Evolutionary conservation across 345 rosid genomes (phyloP).

Genomic region (Excoecaria cochinchinensis): DNA sequence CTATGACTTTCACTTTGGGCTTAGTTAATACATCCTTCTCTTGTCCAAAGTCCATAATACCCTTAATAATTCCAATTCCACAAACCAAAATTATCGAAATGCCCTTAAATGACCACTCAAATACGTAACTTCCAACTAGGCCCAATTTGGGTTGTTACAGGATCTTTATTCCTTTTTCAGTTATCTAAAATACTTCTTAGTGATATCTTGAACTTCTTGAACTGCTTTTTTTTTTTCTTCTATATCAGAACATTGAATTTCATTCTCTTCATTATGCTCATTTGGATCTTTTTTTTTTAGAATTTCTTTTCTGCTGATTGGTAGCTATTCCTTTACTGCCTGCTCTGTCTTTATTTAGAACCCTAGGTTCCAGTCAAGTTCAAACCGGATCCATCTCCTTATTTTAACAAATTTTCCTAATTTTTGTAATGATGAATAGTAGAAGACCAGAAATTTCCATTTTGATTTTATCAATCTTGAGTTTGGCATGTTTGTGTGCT

Average conservation of each 20-base stretch:
- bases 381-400: background rate
- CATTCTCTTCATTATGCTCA: background rate
- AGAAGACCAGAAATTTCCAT: conserved; percentile 32
- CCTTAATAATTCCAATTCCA: too few relatives aligned
- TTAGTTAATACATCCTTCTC: too few relatives aligned
- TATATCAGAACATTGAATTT: background rate
- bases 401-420: conserved; percentile 18
- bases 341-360: background rate
- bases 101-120: too few relatives aligned
- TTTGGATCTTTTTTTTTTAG: too few relatives aligned
- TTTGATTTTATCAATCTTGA: conserved; percentile 42
- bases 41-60: too few relatives aligned
- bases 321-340: background rate
- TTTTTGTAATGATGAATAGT: conserved; percentile 40
- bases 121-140: too few relatives aligned
- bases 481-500: conserved; percentile 39
- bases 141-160: too few relatives aligned
- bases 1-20: too few relatives aligned
- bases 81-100: too few relatives aligned
- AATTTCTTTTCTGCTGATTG: too few relatives aligned
- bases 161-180: background rate
- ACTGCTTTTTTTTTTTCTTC: conserved; percentile 8
- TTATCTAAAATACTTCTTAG: background rate
- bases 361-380: conserved; percentile 7
- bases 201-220: conserved; percentile 7